Evolutionary conservation across 2,329 filamentous ascomycete species (phyloP).

Genomic region (Trichothecium sympodiale): DNA sequence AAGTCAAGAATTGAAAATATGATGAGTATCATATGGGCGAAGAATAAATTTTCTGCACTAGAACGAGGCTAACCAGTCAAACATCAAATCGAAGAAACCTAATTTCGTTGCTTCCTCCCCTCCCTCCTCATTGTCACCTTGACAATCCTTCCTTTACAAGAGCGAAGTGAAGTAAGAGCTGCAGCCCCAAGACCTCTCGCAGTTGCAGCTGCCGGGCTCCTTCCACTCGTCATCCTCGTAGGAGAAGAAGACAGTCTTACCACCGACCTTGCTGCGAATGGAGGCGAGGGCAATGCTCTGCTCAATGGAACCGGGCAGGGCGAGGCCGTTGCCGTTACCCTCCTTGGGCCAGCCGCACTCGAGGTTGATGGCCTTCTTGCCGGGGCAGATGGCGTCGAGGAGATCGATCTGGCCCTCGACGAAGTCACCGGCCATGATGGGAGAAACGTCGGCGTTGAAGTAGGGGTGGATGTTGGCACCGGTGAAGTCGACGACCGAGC

Average conservation of each 20-base stretch:
- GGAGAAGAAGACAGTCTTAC: constrained; percentile 70
- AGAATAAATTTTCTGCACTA: too few species aligned
- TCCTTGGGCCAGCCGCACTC: constrained; percentile 82
- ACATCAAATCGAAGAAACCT: too few species aligned
- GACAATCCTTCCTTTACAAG: constrained; percentile 4
- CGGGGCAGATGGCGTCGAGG: constrained; percentile 58
- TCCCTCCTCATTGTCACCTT: too few species aligned
- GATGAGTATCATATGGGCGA: too few species aligned
- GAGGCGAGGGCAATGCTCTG: constrained; percentile 63
- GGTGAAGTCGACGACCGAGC: constrained; percentile 63
- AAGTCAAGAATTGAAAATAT: too few species aligned
- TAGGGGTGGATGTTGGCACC: constrained; percentile 87
- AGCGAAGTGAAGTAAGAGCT: constrained; percentile 13
- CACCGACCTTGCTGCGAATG: constrained; percentile 56
- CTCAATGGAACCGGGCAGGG: constrained; percentile 53
- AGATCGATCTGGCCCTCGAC: constrained; percentile 61
- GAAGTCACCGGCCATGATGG: constrained; percentile 63
- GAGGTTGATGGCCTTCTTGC: constrained; percentile 66
- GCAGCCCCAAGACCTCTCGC: constrained; percentile 74
- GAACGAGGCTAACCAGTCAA: too few species aligned
- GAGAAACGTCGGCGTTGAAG: constrained; percentile 66
- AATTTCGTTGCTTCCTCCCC: too few species aligned
- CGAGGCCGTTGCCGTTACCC: constrained; percentile 60
- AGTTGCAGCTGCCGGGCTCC: constrained; percentile 51
- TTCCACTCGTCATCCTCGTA: constrained; percentile 79